Evolutionary conservation across 164 flowering plant genomes (phyloP).

Genomic region (Cinnamomum chago): DNA sequence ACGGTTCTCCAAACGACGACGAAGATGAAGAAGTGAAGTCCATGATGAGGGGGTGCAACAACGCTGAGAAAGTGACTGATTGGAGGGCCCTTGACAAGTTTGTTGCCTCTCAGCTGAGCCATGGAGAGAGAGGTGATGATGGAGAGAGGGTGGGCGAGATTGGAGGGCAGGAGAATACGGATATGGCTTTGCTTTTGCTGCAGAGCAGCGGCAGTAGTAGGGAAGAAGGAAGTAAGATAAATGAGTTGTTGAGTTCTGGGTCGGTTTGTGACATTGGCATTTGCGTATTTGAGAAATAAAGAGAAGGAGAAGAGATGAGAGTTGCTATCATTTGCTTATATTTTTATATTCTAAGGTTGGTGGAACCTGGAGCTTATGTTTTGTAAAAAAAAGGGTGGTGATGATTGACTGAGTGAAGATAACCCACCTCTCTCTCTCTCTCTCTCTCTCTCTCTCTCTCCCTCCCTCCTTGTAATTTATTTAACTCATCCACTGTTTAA

Average conservation of each 20-base stretch:
- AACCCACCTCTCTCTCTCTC: not conserved
- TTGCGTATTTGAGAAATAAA: conserved; percentile 64
- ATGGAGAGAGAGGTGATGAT: conserved; percentile 39
- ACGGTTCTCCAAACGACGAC: conserved; percentile 30
- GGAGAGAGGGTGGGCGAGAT: conserved; percentile 30
- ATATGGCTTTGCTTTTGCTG: conserved; percentile 44
- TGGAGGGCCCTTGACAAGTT: conserved; percentile 94
- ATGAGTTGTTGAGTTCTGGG: conserved; percentile 25
- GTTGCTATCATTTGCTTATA: conserved; percentile 3
- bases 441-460: not conserved
- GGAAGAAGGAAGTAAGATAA: conserved; percentile 17
- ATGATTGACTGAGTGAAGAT: not conserved
- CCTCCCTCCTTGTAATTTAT: not conserved
- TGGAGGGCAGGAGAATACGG: conserved; percentile 27
- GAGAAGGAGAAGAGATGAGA: not conserved
- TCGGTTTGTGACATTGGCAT: conserved; percentile 57
- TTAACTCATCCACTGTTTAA: too few relatives aligned
- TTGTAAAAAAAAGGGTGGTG: not conserved
- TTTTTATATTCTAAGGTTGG: not conserved
- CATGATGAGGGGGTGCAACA: conserved; percentile 8
- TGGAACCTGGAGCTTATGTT: not conserved
- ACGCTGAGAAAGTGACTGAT: conserved; percentile 56
- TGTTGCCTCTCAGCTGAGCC: conserved; percentile 92
- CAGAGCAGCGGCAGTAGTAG: conserved; percentile 17
- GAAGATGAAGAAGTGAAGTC: conserved; percentile 10